phyloP scores from a whole-genome alignment of 2,329 filamentous ascomycete genomes.

The Ceratocystis lukuohia region DNA sequence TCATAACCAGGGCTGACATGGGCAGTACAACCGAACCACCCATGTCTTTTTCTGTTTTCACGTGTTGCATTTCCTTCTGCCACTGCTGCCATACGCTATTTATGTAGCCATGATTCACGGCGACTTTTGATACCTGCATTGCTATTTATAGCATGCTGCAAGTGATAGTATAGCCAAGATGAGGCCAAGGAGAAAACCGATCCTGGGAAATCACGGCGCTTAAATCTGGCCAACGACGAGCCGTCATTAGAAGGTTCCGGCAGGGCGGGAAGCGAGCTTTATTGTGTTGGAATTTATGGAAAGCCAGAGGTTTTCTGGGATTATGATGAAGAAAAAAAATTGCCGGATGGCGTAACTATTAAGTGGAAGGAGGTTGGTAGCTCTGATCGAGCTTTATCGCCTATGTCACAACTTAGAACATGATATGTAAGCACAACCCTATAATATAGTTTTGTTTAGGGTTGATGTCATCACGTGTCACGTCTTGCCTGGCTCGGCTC shows the following conservation, averaged over 20 bases:
- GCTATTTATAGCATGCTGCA: neutral
- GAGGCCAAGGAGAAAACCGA: neutral
- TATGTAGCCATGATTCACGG: neutral
- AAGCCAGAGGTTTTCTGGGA: neutral
- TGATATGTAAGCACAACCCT: no score
- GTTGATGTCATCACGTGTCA: no score
- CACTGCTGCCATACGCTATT: neutral
- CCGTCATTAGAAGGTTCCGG: neutral
- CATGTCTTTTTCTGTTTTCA: neutral
- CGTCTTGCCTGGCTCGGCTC: no score
- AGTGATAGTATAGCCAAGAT: neutral
- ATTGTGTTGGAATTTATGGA: neutral
- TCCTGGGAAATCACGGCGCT: neutral
- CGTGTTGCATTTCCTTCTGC: neutral
- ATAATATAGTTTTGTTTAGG: no score
- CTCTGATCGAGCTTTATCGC: no score
- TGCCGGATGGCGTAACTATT: no score
- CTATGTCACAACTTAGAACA: no score
- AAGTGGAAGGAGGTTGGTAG: no score
- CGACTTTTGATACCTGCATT: neutral
- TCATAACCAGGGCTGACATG: neutral
- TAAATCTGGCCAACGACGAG: slow-evolving; percentile 1
- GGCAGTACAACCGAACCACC: neutral
- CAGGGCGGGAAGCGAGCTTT: neutral
- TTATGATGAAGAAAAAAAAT: no score